Conservation (phyloP, 2,329 filamentous ascomycete genomes). For the Diplodia seriata region DNA sequence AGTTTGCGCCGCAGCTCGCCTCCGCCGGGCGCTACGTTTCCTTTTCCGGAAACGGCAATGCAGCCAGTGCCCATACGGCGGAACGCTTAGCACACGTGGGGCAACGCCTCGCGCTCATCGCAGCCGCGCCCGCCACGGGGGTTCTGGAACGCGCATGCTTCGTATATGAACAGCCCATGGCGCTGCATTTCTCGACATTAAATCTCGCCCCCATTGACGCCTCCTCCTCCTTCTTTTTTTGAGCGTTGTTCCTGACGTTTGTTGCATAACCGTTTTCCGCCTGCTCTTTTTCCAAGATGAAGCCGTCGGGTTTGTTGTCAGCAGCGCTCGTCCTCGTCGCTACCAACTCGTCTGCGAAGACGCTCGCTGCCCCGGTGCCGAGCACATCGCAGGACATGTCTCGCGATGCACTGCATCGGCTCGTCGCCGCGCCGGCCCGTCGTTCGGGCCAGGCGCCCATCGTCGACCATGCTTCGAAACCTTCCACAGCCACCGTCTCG, state of each 20-base stretch:
- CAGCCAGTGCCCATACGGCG: not conserved
- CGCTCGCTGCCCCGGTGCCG: not conserved
- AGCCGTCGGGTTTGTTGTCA: not conserved
- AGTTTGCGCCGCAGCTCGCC: not conserved
- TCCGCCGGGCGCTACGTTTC: not conserved
- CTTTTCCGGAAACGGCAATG: slow-evolving; percentile 2
- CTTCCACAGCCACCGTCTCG: not conserved
- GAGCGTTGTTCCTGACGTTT: not conserved
- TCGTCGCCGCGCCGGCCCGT: not conserved
- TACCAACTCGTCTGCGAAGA: not conserved
- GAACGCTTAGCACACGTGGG: slow-evolving; percentile 10
- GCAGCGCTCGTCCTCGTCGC: not conserved
- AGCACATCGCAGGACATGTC: not conserved
- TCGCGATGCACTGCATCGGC: not conserved
- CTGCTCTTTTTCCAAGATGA: not conserved
- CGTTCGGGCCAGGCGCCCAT: not conserved
- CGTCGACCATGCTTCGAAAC: not conserved
- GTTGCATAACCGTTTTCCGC: not conserved
- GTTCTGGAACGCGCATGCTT: not conserved
- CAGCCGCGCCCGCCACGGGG: not conserved
- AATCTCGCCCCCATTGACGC: no score
- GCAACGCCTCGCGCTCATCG: not conserved
- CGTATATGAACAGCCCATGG: not conserved
- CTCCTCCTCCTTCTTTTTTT: not conserved
- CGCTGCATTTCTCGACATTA: no score